Evolutionary conservation across 140 eudicot genomes (phyloP), one percentile per base, ranked within the genome.

Genomic region (Cichorium intybus): DNA sequence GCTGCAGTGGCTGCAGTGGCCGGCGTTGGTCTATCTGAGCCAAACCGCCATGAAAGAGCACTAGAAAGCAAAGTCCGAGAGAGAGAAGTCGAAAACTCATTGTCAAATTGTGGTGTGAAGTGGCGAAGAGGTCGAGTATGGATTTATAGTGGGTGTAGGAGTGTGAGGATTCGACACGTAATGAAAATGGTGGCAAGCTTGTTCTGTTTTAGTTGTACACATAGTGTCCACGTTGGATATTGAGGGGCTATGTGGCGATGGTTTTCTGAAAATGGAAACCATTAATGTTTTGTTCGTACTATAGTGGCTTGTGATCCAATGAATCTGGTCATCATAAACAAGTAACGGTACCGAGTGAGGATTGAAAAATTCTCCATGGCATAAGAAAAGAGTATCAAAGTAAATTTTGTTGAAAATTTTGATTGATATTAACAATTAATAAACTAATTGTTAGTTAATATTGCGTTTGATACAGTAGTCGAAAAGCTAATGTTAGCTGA

Each of bases 81-180:
- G 71, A 56, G 33, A 72, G 47, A 27, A 50, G 60, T 39, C 56
- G 10, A 61, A 57, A 65, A 28, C 24, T 21, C 66, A 77, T 72
- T 4, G 26, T 68, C 37, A 14, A 39, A 17, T 12, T 60, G 26
- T 15, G 11, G 22, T 60, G 60, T 56, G 78, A 57, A 33, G 65
- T 37, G 75, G 75, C 55, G 69, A 48, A 39, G 15, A 35, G 63
- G 54, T 46, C 59, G 55, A 6, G 26, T 17, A 46, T 61, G 63
- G 15, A 61, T 78, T 62, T 83, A 79, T 83, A 75, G 72, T n/a
- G 22, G 51, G 10, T 15, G 59, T 39, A 11, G 26, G 70, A 24
- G 43, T 56, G 41, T 62, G 55, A 35, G 70, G 55, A 17, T 16
- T 17, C 33, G 78, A 75, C 89, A 83, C 83, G 81, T 69, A 59